A percentile compares a stretch with the other conserved stretches of the same genome.
These are phyloP conservation scores for Fomitopsis betulina DNA, from an alignment of 1,284 basidiomycete genomes.

Conservation along the genomic window DNA sequence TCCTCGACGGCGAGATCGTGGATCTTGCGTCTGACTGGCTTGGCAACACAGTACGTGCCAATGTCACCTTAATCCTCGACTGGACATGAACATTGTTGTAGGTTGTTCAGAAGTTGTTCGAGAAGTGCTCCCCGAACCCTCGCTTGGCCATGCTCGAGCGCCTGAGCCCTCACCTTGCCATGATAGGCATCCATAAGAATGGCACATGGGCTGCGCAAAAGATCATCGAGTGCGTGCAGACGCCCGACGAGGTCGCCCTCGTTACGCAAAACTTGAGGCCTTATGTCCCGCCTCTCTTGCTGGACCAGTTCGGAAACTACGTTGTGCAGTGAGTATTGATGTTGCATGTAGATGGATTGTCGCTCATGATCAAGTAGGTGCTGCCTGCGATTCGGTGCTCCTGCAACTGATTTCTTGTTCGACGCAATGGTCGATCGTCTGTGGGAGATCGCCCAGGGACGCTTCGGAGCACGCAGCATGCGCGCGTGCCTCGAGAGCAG, in stretches of 20 bases:
- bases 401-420: conserved; percentile 92
- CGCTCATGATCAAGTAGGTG: conserved; percentile 46
- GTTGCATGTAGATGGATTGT: not conserved
- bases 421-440: conserved; percentile 98
- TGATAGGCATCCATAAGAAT: conserved; percentile 99
- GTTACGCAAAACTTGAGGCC: conserved; percentile 86
- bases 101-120: conserved; percentile 97
- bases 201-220: conserved; percentile 99
- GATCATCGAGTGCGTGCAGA: conserved; percentile 93
- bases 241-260: conserved; percentile 83
- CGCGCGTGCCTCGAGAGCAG: conserved; percentile 92
- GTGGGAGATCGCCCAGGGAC: conserved; percentile 96
- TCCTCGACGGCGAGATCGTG: conserved; percentile 88
- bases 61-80: conserved; percentile 7
- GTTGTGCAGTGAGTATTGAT: conserved; percentile 78
- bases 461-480: conserved; percentile 98
- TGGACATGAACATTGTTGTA: conserved; percentile 22
- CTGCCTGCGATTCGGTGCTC: conserved; percentile 87
- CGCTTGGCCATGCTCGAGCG: conserved; percentile 91
- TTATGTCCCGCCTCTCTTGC: conserved; percentile 89
- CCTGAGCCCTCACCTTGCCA: conserved; percentile 90
- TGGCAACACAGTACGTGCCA: conserved; percentile 82
- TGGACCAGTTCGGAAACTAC: conserved; percentile 98
- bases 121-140: conserved; percentile 76
- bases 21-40: conserved; percentile 98